Percentiles rank a stretch among this genome's conserved stretches.
Evolutionary conservation across 352 stramenopile species (phyloP).

Genomic region (Pythium biforme): DNA sequence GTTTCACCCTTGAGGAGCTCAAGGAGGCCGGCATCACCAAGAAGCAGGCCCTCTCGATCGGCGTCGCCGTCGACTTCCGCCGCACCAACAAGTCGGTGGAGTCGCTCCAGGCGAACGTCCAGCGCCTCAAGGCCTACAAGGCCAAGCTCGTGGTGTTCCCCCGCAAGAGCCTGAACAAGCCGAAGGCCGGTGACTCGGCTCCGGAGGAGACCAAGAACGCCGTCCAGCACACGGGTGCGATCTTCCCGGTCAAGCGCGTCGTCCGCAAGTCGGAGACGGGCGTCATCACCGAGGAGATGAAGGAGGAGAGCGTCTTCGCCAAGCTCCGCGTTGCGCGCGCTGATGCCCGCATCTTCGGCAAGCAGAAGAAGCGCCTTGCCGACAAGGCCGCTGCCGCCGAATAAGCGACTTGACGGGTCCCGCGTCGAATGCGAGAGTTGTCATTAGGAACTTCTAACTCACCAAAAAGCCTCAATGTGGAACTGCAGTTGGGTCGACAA

Average conservation of each 20-base stretch:
- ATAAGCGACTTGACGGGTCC: constrained; percentile 43
- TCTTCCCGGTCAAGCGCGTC: constrained; percentile 80
- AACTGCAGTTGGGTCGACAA: constrained; percentile 31
- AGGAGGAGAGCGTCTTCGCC: constrained; percentile 79
- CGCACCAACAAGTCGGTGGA: constrained; percentile 98
- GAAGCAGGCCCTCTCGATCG: constrained; percentile 96
- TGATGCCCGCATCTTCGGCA: constrained; percentile 84
- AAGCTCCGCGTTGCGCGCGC: constrained; percentile 82
- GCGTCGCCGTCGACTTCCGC: constrained; percentile 98
- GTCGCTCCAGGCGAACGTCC: constrained; percentile 96
- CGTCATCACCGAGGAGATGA: constrained; percentile 87
- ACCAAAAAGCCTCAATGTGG: constrained; percentile 33
- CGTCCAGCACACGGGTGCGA: constrained; percentile 83
- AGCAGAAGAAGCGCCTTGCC: constrained; percentile 88
- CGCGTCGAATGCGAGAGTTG: constrained; percentile 17
- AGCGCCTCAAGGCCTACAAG: constrained; percentile 99
- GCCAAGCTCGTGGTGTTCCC: constrained; percentile 98
- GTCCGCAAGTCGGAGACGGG: constrained; percentile 74
- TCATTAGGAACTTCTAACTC: constrained; percentile 38
- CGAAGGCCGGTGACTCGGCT: constrained; percentile 93
- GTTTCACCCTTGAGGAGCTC: constrained; percentile 99
- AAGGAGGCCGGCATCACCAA: constrained; percentile 96
- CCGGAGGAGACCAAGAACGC: constrained; percentile 91
- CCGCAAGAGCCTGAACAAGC: constrained; percentile 94
- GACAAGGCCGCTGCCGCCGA: constrained; percentile 86